phyloP scores from a whole-genome alignment of 2,329 filamentous ascomycete genomes.

The Alternaria infectoria region DNA sequence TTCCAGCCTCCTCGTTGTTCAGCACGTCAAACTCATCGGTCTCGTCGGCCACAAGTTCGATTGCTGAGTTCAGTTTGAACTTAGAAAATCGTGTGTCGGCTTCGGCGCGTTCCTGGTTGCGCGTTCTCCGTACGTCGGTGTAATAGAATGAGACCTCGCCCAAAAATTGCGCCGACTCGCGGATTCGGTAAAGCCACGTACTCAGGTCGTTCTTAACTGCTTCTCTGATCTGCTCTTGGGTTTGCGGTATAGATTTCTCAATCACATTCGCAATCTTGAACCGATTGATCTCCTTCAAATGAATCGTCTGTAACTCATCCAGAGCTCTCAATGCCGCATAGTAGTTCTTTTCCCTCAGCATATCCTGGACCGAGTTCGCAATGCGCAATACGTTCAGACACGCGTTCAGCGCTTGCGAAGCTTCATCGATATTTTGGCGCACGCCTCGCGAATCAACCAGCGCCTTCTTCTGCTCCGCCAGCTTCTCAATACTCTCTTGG shows the following conservation, averaged over 20 bases:
- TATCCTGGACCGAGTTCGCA: conserved; percentile 91
- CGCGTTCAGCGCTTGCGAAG: conserved; percentile 84
- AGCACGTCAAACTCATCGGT: conserved; percentile 94
- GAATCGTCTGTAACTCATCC: conserved; percentile 95
- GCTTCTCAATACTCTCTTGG: conserved; percentile 89
- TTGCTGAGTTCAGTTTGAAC: conserved; percentile 93
- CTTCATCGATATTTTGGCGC: conserved; percentile 94
- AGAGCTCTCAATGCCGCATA: conserved; percentile 93
- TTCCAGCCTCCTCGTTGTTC: conserved; percentile 80
- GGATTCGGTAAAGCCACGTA: conserved; percentile 93
- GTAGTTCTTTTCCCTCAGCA: conserved; percentile 91
- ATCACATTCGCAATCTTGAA: conserved; percentile 96
- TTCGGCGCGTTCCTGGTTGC: conserved; percentile 83
- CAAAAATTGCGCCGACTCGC: conserved; percentile 93
- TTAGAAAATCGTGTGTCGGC: conserved; percentile 75
- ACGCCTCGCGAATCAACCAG: conserved; percentile 91
- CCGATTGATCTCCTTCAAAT: conserved; percentile 91
- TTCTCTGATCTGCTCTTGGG: conserved; percentile 90
- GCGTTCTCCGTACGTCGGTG: conserved; percentile 81
- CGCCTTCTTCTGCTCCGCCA: conserved; percentile 92
- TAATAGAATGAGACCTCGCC: conserved; percentile 97
- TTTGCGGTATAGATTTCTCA: conserved; percentile 91
- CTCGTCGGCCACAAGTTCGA: conserved; percentile 94
- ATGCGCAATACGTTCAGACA: conserved; percentile 90
- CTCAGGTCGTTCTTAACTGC: conserved; percentile 97